A percentile compares a stretch with the other conserved stretches of the same genome.
Conservation (phyloP, 2,329 filamentous ascomycete species). For the Trichophyton mentagrophytes region DNA sequence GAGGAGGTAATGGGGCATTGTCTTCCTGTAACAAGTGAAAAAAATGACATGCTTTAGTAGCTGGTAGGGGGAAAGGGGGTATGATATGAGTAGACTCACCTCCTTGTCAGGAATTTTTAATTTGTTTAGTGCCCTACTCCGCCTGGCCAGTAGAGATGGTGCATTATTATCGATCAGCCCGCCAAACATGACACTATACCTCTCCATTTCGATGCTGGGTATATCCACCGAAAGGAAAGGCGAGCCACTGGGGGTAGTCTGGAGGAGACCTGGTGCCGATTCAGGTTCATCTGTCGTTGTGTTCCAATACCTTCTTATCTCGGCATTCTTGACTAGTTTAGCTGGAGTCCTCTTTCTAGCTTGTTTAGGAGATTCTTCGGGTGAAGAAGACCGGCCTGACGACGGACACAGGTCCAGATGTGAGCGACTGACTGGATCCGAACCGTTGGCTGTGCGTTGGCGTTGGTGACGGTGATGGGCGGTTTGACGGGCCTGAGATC, state of each 20-base stretch:
- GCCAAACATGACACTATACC: conserved; percentile 91
- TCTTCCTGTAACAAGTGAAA: neutral
- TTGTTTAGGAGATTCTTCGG: neutral
- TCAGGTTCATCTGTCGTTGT: conserved; percentile 5
- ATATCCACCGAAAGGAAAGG: conserved; percentile 62
- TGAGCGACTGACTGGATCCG: neutral
- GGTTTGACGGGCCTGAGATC: neutral
- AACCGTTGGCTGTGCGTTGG: neutral
- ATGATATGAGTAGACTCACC: conserved; percentile 20
- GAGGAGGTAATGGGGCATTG: conserved; percentile 13
- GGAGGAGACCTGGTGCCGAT: conserved; percentile 1
- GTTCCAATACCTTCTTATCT: conserved; percentile 5
- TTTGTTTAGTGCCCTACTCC: conserved; percentile 31
- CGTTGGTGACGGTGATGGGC: neutral
- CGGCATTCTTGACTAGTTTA: conserved; percentile 5
- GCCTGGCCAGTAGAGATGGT: conserved; percentile 23
- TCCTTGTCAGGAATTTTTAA: conserved; percentile 41
- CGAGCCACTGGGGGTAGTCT: conserved; percentile 12
- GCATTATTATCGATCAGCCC: conserved; percentile 41
- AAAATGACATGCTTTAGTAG: neutral
- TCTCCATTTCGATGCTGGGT: conserved; percentile 65
- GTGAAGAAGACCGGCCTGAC: neutral
- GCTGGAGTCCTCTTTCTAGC: conserved; percentile 2
- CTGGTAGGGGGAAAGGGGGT: neutral
- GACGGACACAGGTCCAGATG: neutral